phyloP scores from a whole-genome alignment of 148 eudicot genomes.

The Silene latifolia region DNA sequence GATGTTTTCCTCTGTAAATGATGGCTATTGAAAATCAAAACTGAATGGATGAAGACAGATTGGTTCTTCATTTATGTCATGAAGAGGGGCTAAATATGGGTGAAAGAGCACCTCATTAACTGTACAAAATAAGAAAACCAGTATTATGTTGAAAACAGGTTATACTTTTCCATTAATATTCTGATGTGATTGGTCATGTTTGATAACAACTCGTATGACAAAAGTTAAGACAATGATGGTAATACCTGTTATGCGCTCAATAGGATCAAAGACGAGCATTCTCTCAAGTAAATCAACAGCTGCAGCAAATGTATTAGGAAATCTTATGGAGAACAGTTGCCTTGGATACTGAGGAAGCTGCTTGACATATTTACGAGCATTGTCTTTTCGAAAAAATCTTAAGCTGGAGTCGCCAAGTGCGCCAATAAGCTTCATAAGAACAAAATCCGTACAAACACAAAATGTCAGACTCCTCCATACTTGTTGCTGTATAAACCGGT shows the following conservation, averaged over 20 bases:
- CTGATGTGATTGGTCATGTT: not conserved
- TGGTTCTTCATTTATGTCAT: constrained; percentile 83
- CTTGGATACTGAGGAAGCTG: constrained; percentile 80
- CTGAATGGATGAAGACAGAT: constrained; percentile 70
- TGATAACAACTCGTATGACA: not conserved
- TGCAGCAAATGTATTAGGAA: constrained; percentile 61
- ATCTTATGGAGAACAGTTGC: constrained; percentile 65
- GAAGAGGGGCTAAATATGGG: constrained; percentile 78
- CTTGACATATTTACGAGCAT: constrained; percentile 86
- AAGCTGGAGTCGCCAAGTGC: constrained; percentile 90
- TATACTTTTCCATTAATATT: not conserved
- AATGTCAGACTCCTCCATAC: not conserved
- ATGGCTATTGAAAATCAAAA: constrained; percentile 91
- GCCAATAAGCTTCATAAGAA: constrained; percentile 68
- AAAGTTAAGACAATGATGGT: no score
- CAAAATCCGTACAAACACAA: constrained; percentile 19
- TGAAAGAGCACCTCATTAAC: constrained; percentile 63
- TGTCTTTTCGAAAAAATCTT: constrained; percentile 77
- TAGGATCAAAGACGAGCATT: constrained; percentile 94
- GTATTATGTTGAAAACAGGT: not conserved
- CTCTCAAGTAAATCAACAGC: constrained; percentile 90
- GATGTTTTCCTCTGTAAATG: constrained; percentile 77
- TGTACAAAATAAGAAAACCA: constrained; percentile 23
- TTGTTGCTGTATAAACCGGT: not conserved
- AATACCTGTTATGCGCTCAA: constrained; percentile 77